phyloP scores from a whole-genome alignment of 1,139 yeast genomes.

The Meyerozyma carpophila region DNA sequence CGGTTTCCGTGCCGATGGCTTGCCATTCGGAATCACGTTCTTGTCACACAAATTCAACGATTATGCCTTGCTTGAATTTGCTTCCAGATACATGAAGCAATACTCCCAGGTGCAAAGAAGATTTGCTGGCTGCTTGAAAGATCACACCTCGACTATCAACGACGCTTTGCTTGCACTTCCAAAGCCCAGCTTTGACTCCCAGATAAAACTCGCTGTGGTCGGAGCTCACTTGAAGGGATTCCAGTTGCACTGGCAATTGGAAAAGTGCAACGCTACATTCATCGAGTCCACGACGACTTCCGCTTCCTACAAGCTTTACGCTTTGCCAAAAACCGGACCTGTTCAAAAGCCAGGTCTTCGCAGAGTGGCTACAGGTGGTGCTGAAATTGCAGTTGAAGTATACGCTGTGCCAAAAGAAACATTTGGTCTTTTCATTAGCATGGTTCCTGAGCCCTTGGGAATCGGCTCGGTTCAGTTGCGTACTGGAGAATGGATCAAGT shows the following conservation, averaged over 20 bases:
- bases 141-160: constrained; percentile 26
- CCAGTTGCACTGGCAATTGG: constrained; percentile 91
- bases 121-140: constrained; percentile 37
- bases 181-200: constrained; percentile 16
- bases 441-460: constrained; percentile 94
- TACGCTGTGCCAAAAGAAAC: constrained; percentile 73
- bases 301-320: constrained; percentile 68
- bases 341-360: constrained; percentile 84
- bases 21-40: constrained; percentile 87
- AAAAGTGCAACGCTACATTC: constrained; percentile 76
- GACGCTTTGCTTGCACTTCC: constrained; percentile 38
- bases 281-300: constrained; percentile 65
- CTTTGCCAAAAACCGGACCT: constrained; percentile 78
- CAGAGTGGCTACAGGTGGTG: constrained; percentile 55
- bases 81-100: constrained; percentile 57
- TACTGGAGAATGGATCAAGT: constrained; percentile 79
- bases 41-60: constrained; percentile 80
- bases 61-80: constrained; percentile 80
- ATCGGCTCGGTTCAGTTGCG: constrained; percentile 85
- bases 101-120: constrained; percentile 19
- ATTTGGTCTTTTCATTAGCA: constrained; percentile 76
- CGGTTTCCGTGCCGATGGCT: constrained; percentile 77
- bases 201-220: constrained; percentile 74
- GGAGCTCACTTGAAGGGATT: constrained; percentile 92
- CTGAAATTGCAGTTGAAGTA: constrained; percentile 65